Conservation (phyloP, 768 basidiomycete genomes). For the Cystobasidium tubakii region DNA sequence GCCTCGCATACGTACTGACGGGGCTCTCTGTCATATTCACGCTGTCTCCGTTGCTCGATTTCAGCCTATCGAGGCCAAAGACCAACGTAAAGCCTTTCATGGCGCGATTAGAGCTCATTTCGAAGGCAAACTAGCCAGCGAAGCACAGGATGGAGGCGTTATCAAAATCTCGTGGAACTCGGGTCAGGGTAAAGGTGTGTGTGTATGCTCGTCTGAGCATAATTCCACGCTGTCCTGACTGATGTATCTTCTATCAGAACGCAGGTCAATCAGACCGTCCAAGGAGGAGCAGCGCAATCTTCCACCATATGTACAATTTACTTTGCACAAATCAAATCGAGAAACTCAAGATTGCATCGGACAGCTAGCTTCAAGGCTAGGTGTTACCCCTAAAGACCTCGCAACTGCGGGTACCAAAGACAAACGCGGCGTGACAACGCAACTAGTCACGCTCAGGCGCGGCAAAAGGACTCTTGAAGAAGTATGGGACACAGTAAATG, state of each 20-base stretch:
- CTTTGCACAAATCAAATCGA: constrained; percentile 91
- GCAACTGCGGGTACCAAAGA: constrained; percentile 94
- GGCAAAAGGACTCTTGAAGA: constrained; percentile 71
- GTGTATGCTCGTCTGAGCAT: neutral
- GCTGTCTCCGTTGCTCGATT: neutral
- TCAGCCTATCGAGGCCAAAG: constrained; percentile 78
- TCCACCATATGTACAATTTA: constrained; percentile 84
- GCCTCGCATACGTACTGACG: neutral
- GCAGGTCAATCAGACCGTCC: constrained; percentile 16
- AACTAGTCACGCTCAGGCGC: constrained; percentile 70
- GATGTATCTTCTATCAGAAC: neutral
- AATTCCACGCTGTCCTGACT: neutral
- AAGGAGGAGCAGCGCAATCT: constrained; percentile 37
- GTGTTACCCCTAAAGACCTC: constrained; percentile 67
- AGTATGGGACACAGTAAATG: constrained; percentile 77
- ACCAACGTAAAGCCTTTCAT: constrained; percentile 73
- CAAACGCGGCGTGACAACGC: constrained; percentile 92
- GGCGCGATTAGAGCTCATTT: constrained; percentile 73
- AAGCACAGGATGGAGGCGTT: constrained; percentile 54
- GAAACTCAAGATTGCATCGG: constrained; percentile 91
- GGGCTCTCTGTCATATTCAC: neutral
- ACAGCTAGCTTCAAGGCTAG: constrained; percentile 66
- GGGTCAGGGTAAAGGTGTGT: constrained; percentile 9
- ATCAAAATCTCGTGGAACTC: constrained; percentile 13
- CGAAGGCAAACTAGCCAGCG: constrained; percentile 73